Evolutionary conservation across 2,329 filamentous ascomycete species (phyloP).

Genomic region (Epichloe hybrida): DNA sequence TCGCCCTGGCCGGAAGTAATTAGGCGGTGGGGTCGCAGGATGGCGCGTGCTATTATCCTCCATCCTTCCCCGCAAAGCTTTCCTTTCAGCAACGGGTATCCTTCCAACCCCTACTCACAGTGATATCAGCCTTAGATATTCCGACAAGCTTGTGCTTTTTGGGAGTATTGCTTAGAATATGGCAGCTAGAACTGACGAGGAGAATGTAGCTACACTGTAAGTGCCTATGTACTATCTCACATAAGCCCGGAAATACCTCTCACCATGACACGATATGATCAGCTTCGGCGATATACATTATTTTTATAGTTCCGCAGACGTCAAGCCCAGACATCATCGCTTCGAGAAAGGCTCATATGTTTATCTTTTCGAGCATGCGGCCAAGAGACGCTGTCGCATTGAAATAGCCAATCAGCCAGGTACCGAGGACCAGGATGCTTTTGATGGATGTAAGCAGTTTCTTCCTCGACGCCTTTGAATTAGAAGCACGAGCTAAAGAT

Average conservation of each 20-base stretch:
- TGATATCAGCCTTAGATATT: background rate
- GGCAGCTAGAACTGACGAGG: constrained; percentile 34
- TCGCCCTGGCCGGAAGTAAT: background rate
- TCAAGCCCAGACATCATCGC: constrained; percentile 60
- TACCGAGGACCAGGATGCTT: constrained; percentile 65
- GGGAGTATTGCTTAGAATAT: constrained; percentile 17
- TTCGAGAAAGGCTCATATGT: constrained; percentile 72
- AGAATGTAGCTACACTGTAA: constrained; percentile 38
- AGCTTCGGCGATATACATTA: constrained; percentile 73
- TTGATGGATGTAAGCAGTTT: constrained; percentile 52
- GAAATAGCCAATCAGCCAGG: constrained; percentile 67
- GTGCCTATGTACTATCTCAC: constrained; percentile 10
- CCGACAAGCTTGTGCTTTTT: background rate
- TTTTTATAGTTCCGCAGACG: constrained; percentile 55
- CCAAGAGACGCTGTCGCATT: constrained; percentile 52
- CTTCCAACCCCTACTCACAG: background rate
- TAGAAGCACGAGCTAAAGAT: constrained; percentile 6
- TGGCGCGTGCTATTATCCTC: background rate
- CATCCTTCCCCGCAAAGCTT: constrained; percentile 1
- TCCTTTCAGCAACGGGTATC: background rate
- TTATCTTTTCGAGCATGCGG: constrained; percentile 64
- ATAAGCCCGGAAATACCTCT: background rate
- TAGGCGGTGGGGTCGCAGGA: background rate
- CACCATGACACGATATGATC: background rate
- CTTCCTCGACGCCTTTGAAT: background rate